Evolutionary conservation across 805 yeast species (phyloP), one percentile per base, ranked within the genome.

Genomic region (Cyberlindnera euphorbiae): DNA sequence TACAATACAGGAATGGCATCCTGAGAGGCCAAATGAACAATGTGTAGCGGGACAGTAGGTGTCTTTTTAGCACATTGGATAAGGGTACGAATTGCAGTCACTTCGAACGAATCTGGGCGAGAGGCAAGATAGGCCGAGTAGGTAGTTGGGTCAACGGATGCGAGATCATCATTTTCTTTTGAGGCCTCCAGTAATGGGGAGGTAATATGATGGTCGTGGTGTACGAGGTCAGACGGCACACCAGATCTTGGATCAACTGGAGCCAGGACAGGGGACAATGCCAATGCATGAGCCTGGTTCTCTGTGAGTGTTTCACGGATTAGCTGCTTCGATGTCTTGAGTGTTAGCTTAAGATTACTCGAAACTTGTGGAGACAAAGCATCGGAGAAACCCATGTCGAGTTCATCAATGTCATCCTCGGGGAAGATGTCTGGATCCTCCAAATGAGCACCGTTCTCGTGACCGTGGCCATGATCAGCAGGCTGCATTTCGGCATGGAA

Each of bases 401-500:
- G 33, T 9, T 49, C 56, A 15, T 51, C 53, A 15, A 50, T 38
- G 11, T 52, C 54, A 5, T 51, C 57, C 12, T 38, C 44, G 13
- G 38, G 29, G 18, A 29, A 30, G 18, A 12, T 15, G 16, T 32
- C 46, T 7, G 35, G 36, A 3, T 28, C 40, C 10, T 37, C 11
- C 15, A 24, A 30, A n/a, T n/a, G n/a, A 3, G 40, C 43, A 9
- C 45, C 33, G 4, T 23, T 15, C 25, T 39, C 45, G 3, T 58
- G 56, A 7, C 63, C 62, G 12, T 62, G 62, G 12, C 38, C 40
- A 17, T 50, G 49, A 4, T 45, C 41, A 22, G 55, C 55, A 5
- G 77, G 78, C 53, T 79, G 85, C 81, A 86, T 76, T 58, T 89
- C 97, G 1, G 97, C 96, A 55, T 89, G 97, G 66, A 90, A 89